Percentiles rank a stretch among this genome's conserved stretches.
Evolutionary conservation across 345 rosid genomes (phyloP).

Genomic region (Fremontodendron californicum): DNA sequence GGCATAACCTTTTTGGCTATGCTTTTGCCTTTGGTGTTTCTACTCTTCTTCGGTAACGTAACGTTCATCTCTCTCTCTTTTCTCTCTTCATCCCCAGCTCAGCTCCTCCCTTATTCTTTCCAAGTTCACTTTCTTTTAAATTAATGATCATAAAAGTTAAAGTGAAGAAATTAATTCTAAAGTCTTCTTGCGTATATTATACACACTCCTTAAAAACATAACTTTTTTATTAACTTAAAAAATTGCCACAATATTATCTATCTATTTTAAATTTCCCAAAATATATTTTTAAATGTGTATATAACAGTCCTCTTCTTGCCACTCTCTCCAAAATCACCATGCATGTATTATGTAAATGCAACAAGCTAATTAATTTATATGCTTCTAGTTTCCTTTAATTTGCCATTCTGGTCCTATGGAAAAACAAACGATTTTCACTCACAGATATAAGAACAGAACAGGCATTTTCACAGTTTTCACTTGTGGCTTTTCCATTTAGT

Average conservation of each 20-base stretch:
- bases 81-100: neutral
- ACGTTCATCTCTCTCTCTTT: neutral
- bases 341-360: neutral
- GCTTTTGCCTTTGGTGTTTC: neutral
- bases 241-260: too few species aligned
- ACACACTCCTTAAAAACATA: too few species aligned
- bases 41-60: conserved; percentile 1
- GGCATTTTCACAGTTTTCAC: neutral
- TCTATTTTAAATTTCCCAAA: too few species aligned
- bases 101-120: neutral
- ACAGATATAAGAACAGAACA: too few species aligned
- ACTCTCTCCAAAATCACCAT: neutral
- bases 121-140: neutral
- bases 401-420: neutral
- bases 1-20: neutral
- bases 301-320: too few species aligned
- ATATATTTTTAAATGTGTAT: too few species aligned
- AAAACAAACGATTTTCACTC: neutral
- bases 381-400: too few species aligned
- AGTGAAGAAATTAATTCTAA: neutral
- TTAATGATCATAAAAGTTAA: neutral
- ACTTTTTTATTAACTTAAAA: too few species aligned
- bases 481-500: neutral
- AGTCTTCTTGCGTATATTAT: neutral
- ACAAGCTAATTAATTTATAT: too few species aligned